These are phyloP conservation scores for Allodekkera sacchari DNA, from an alignment of 805 yeast genomes.

Conservation along the genomic window DNA sequence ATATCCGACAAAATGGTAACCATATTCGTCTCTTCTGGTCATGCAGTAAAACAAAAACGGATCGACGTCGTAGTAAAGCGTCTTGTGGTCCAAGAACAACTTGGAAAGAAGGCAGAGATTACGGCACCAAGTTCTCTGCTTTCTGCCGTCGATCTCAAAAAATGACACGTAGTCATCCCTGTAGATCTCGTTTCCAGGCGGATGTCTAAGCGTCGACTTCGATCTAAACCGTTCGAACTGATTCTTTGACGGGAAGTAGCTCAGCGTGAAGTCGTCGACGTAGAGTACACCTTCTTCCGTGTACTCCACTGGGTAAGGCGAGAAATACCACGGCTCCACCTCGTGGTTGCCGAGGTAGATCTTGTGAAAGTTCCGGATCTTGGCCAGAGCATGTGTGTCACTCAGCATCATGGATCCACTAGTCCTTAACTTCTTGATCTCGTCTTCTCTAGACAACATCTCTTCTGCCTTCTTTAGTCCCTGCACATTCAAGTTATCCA, in stretches of 20 bases:
- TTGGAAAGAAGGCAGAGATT: slow-evolving; percentile 87
- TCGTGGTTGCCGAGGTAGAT: slow-evolving; percentile 83
- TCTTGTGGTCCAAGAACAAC: slow-evolving; percentile 89
- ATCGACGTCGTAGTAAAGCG: slow-evolving; percentile 94
- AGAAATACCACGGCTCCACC: slow-evolving; percentile 98
- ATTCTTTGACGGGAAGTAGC: slow-evolving; percentile 79
- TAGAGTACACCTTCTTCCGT: slow-evolving; percentile 79
- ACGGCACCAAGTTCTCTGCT: slow-evolving; percentile 96
- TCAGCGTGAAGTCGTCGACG: slow-evolving; percentile 84
- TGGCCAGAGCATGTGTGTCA: slow-evolving; percentile 72
- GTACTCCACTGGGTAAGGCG: slow-evolving; percentile 92
- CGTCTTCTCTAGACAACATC: slow-evolving; percentile 79
- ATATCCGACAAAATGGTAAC: slow-evolving; percentile 94
- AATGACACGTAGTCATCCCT: slow-evolving; percentile 89
- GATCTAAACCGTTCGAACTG: slow-evolving; percentile 89
- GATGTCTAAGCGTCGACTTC: slow-evolving; percentile 86
- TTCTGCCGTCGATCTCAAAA: slow-evolving; percentile 95
- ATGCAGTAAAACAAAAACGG: slow-evolving; percentile 94
- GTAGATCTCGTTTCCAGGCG: slow-evolving; percentile 97
- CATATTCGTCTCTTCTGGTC: slow-evolving; percentile 83
- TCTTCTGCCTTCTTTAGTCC: slow-evolving; percentile 60
- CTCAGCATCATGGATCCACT: slow-evolving; percentile 97
- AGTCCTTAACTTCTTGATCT: slow-evolving; percentile 82
- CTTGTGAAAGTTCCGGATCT: slow-evolving; percentile 74
- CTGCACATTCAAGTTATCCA: slow-evolving; percentile 79